phyloP scores from a whole-genome alignment of 176 grass and related monocot genomes.

The Phoenix dactylifera region DNA sequence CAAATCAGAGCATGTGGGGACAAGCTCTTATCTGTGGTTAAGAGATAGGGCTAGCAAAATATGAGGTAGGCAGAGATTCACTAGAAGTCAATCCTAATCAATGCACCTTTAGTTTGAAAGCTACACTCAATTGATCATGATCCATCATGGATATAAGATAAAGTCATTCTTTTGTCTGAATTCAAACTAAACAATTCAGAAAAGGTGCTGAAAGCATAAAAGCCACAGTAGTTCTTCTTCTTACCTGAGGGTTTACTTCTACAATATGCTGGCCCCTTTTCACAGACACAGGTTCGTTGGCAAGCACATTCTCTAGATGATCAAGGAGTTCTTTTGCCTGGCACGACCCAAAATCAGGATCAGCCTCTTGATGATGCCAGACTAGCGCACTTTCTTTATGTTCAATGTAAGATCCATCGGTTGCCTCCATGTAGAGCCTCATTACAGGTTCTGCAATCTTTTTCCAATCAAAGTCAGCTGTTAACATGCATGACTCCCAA shows the following conservation, averaged over 20 bases:
- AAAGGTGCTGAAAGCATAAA: background rate
- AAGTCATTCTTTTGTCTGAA: constrained; percentile 2
- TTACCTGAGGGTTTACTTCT: constrained; percentile 50
- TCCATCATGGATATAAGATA: background rate
- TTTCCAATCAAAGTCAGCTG: constrained; percentile 33
- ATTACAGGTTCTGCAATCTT: constrained; percentile 32
- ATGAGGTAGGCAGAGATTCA: background rate
- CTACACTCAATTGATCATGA: constrained; percentile 6
- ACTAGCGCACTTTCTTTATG: constrained; percentile 51
- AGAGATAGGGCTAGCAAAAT: background rate
- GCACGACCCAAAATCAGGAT: constrained; percentile 48
- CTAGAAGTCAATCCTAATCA: constrained; percentile 12
- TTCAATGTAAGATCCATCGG: constrained; percentile 44
- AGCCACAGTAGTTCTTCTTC: background rate
- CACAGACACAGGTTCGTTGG: constrained; percentile 46
- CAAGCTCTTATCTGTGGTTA: background rate
- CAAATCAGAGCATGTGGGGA: background rate
- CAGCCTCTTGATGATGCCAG: constrained; percentile 56
- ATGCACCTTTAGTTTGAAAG: constrained; percentile 7
- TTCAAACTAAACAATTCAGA: background rate
- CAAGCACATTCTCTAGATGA: constrained; percentile 42
- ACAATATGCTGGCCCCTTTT: constrained; percentile 52
- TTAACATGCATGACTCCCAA: constrained; percentile 32
- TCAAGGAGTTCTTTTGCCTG: constrained; percentile 57
- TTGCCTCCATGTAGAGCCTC: constrained; percentile 37